phyloP scores from a whole-genome alignment of 2,329 filamentous ascomycete species.

The Aspergillus sclerotialis region DNA sequence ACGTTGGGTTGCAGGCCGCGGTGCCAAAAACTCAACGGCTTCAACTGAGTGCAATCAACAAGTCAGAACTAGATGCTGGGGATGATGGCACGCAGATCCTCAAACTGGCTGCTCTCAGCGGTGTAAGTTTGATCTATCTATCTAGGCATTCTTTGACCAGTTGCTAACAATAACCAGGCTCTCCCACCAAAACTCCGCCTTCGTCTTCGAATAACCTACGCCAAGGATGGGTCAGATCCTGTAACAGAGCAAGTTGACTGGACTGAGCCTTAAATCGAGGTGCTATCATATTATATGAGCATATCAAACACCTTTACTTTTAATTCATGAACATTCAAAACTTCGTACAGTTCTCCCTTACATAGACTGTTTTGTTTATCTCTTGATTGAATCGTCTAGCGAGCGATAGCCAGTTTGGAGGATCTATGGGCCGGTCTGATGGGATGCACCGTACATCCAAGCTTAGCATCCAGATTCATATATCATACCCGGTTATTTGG shows the following conservation, averaged over 20 bases:
- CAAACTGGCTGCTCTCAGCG: conserved; percentile 76
- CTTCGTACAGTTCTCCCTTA: not conserved
- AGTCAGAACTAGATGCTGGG: conserved; percentile 65
- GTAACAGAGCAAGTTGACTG: conserved; percentile 94
- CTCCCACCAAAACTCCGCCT: conserved; percentile 64
- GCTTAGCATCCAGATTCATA: too few relatives aligned
- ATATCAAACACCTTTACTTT: not conserved
- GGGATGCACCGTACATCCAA: too few relatives aligned
- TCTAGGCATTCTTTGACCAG: conserved; percentile 5
- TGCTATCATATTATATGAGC: not conserved
- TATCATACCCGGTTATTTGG: too few relatives aligned
- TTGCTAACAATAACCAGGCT: conserved; percentile 49
- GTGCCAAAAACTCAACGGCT: conserved; percentile 95
- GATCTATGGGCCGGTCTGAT: too few relatives aligned
- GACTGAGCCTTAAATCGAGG: conserved; percentile 59
- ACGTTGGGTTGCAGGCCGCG: conserved; percentile 82
- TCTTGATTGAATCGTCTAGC: not conserved
- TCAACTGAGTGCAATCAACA: conserved; percentile 84
- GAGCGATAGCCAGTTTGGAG: too few relatives aligned
- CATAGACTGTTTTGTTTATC: not conserved
- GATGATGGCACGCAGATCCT: conserved; percentile 85
- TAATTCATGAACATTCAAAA: not conserved
- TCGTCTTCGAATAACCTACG: conserved; percentile 76
- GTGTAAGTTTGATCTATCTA: conserved; percentile 58
- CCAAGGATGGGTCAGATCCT: conserved; percentile 60